phyloP scores from a whole-genome alignment of 2,329 filamentous ascomycete species.

The Venturia effusa region DNA sequence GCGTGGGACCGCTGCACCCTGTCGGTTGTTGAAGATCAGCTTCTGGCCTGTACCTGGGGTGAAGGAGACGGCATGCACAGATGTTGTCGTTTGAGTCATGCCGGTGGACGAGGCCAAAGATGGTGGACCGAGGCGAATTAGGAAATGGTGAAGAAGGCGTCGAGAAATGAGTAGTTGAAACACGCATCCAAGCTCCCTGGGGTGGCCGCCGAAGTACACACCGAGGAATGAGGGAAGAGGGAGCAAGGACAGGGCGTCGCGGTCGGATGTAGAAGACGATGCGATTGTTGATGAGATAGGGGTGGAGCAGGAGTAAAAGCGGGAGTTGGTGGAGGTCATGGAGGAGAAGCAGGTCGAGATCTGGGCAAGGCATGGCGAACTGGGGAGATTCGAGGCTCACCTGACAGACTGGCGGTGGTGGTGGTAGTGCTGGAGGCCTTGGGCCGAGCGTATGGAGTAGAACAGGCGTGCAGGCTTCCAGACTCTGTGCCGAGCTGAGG shows the following conservation, averaged over 20 bases:
- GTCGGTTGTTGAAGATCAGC: background rate
- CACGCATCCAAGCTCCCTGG: background rate
- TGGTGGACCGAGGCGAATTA: background rate
- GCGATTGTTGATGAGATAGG: background rate
- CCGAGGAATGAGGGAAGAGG: background rate
- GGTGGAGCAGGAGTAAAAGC: too few relatives aligned
- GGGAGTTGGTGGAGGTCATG: background rate
- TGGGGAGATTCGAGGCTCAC: background rate
- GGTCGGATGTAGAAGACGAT: background rate
- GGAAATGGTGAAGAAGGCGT: background rate
- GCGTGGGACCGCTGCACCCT: background rate
- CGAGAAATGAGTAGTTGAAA: background rate
- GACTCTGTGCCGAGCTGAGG: background rate
- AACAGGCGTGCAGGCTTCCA: background rate
- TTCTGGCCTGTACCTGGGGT: background rate
- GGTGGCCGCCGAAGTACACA: background rate
- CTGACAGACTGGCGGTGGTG: background rate
- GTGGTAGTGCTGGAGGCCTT: too few relatives aligned
- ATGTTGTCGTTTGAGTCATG: background rate
- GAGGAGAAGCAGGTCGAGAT: too few relatives aligned
- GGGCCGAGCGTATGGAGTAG: background rate
- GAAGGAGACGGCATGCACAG: background rate
- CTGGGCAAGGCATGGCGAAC: too few relatives aligned
- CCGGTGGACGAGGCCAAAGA: background rate
- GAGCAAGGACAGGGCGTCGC: background rate